phyloP scores from a whole-genome alignment of 2,329 filamentous ascomycete genomes.

The Aspergillus novofumigatus region DNA sequence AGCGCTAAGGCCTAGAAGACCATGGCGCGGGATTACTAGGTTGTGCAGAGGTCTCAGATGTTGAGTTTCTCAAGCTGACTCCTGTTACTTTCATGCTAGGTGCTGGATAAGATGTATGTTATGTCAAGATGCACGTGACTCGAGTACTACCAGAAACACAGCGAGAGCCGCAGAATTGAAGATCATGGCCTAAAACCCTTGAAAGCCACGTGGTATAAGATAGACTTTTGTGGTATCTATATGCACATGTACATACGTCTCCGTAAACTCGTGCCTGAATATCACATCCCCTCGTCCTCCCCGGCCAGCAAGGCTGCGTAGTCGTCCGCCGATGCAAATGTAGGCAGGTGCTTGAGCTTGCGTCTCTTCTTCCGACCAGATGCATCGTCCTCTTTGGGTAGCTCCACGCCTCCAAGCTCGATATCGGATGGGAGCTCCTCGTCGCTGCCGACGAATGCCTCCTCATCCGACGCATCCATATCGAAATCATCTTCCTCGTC shows the following conservation, averaged over 20 bases:
- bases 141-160: background rate
- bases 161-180: background rate
- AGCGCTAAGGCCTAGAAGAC: background rate
- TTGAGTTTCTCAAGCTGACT: background rate
- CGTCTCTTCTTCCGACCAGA: constrained; percentile 61
- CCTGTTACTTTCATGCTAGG: background rate
- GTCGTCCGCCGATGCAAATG: constrained; percentile 89
- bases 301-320: constrained; percentile 79
- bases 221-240: constrained; percentile 18
- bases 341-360: constrained; percentile 84
- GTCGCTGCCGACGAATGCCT: constrained; percentile 50
- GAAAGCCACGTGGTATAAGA: background rate
- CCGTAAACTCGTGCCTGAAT: background rate
- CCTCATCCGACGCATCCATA: constrained; percentile 44
- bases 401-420: constrained; percentile 41
- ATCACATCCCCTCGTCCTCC: constrained; percentile 54
- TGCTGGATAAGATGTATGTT: background rate
- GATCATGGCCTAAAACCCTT: background rate
- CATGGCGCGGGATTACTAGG: background rate
- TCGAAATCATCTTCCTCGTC: constrained; percentile 53
- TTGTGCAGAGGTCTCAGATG: background rate
- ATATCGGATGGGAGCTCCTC: constrained; percentile 52
- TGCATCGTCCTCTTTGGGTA: constrained; percentile 38
- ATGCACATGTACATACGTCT: constrained; percentile 1
- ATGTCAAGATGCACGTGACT: background rate